Percentiles rank a stretch among this genome's conserved stretches.
These are phyloP conservation scores for Diplodia sapinea DNA, from an alignment of 2,329 filamentous ascomycete species.

Conservation along the genomic window DNA sequence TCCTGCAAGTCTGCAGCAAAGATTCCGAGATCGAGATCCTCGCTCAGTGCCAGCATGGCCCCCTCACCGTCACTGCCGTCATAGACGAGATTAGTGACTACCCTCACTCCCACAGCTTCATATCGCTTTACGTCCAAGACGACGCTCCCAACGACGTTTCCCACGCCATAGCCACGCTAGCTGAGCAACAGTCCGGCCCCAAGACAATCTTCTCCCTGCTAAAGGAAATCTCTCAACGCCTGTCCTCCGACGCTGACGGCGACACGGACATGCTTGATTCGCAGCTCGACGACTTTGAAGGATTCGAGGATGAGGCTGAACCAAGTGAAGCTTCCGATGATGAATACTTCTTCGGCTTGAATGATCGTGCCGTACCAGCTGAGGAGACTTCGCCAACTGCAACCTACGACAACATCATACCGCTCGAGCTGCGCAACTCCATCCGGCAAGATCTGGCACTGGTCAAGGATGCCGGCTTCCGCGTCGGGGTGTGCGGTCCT, in stretches of 20 bases:
- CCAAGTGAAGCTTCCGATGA: not conserved
- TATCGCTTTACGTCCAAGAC: slow-evolving; percentile 59
- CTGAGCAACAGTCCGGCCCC: slow-evolving; percentile 51
- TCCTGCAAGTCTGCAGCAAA: slow-evolving; percentile 66
- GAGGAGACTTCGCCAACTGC: not conserved
- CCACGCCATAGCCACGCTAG: slow-evolving; percentile 52
- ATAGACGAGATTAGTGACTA: slow-evolving; percentile 64
- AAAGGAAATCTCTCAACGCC: slow-evolving; percentile 51
- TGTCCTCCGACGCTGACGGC: slow-evolving; percentile 48
- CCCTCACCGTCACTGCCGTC: slow-evolving; percentile 48
- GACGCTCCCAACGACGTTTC: slow-evolving; percentile 52
- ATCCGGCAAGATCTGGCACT: slow-evolving; percentile 66
- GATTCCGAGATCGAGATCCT: slow-evolving; percentile 75
- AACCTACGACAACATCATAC: not conserved
- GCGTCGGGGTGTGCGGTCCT: slow-evolving; percentile 66
- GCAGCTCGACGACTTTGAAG: not conserved
- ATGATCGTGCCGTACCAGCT: slow-evolving; percentile 1
- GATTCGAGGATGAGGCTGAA: not conserved
- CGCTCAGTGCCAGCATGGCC: slow-evolving; percentile 50
- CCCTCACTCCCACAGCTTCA: slow-evolving; percentile 62
- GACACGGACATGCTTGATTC: slow-evolving; percentile 39
- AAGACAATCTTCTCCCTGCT: slow-evolving; percentile 57
- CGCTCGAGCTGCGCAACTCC: slow-evolving; percentile 39
- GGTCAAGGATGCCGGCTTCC: slow-evolving; percentile 71
- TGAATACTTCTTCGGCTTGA: not conserved